Evolutionary conservation across 75 land plant genomes (phyloP).

Genomic region (Pinus albicaulis): DNA sequence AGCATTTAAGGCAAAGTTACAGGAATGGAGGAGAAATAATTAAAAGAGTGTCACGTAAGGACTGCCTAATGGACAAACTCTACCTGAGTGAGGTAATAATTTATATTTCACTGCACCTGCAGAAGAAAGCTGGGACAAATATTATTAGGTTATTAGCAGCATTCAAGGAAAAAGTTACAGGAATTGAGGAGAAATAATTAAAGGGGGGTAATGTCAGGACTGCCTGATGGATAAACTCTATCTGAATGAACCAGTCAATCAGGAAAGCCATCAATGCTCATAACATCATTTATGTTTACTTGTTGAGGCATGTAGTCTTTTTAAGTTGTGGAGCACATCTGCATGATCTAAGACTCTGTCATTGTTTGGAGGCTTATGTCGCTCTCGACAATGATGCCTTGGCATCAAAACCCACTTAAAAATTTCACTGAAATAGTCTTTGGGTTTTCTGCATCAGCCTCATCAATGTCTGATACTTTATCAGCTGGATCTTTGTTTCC

Average conservation of each 20-base stretch:
- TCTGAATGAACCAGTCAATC: constrained; percentile 85
- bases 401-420: neutral
- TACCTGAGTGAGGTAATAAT: constrained; percentile 78
- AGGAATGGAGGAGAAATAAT: too few relatives aligned
- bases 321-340: constrained; percentile 33
- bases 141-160: neutral
- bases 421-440: constrained; percentile 23
- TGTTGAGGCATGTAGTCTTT: constrained; percentile 72
- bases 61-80: neutral
- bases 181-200: too few relatives aligned
- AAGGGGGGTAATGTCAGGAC: too few relatives aligned
- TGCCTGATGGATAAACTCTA: neutral
- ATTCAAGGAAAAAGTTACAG: too few relatives aligned
- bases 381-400: neutral
- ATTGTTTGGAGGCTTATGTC: neutral
- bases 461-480: constrained; percentile 45
- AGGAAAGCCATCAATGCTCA: constrained; percentile 66
- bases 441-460: constrained; percentile 47
- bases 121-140: neutral
- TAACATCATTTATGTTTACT: constrained; percentile 63
- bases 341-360: constrained; percentile 42
- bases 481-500: constrained; percentile 58
- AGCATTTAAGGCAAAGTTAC: too few relatives aligned
- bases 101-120: constrained; percentile 82
- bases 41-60: too few relatives aligned